Evolutionary conservation across 371 early-diverging fungal species (phyloP), one percentile per base, ranked within the genome.

Genomic region (Mortierella sp.): DNA sequence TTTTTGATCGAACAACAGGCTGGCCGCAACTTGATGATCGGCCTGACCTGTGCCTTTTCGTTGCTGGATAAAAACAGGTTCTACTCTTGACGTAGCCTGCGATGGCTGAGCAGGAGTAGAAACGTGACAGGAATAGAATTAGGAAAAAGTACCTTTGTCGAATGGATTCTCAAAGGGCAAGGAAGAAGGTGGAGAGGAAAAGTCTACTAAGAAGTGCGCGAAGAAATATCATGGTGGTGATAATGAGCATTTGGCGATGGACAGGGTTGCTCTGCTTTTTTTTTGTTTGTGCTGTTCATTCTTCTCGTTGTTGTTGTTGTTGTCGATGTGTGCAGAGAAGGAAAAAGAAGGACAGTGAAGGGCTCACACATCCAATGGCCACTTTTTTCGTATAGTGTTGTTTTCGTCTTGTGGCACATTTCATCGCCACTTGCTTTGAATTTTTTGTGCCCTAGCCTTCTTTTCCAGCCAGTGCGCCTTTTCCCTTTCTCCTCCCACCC

Each of bases 341-440:
- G 5, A 14, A 53, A 34, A 14, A 34, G 58, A 58, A 2, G 19
- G 31, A 55, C 34, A 29, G 29, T 16, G 29, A 9, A 55, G 31
- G 19, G 58, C 61, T 61, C 61, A 37, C 61, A n/a, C 50, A 50
- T 22, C 61, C 61, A 61, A 34, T 61, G 61, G 61, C n/a, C 24
- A 9, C 22, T 34, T 14, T 9, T 14, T 10, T 55, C 31, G 19
- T 55, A n/a, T n/a, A n/a, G n/a, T 31, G 29, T 29, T 10, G 26
- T 53, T 55, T 29, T 31, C n/a, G 24, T 53, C 22, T 34, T 37
- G 58, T 58, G 34, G 37, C 16, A 55, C 52, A 8, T 22, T 19
- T 58, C 58, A 22, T 19, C 58, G 16, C 55, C 55, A 5, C 55
- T 31, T 24, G 3, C 48, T 9, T 2, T 7, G n/a, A n/a, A n/a